Evolutionary conservation across 2,329 filamentous ascomycete species (phyloP), one percentile per base, ranked within the genome.

Genomic region (Aureobasidium sp.): DNA sequence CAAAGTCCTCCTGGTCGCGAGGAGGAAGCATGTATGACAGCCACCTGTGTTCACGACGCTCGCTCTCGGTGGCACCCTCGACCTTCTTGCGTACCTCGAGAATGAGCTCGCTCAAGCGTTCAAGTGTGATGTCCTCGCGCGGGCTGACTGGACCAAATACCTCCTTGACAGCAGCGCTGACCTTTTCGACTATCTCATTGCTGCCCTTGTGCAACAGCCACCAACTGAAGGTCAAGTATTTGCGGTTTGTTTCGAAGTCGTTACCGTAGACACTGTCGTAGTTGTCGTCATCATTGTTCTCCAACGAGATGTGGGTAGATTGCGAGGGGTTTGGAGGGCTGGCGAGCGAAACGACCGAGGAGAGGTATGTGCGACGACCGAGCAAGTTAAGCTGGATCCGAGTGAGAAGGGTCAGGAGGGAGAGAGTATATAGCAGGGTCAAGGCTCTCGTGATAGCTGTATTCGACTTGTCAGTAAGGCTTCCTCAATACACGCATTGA

Each of bases 171-270:
- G 91, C 91, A n/a, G 80, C 78, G 71, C 91, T 86, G 51, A 99
- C 92, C 65, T 87, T 88, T 61, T 85, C 80, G 82, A 91, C 88
- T 61, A 97, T 78, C 62, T 91, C 85, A 66, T 86, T 85, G 86
- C 91, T 97, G 47, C 94, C 94, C 66, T 85, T 85, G 75, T 99
- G 93, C 51, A 99, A 80, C 50, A 99, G 78, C 92, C 93, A 99
- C 94, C 94, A 99, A 76, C 91, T 96, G 73, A 97, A 96, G 45
- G 92, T 95, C 53, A 99, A 81, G 71, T 97, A 99, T 70, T 90
- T 89, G 68, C 92, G 83, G 75, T 99, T 99, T 37, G 91, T 96
- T 73, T 97, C 92, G 67, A 96, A 97, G 74, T 99, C 94, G 73
- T 89, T 93, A 48, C 91, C 91, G 71, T 95, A 91, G 3, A 86